Percentiles rank a stretch among this genome's conserved stretches.
phyloP scores from a whole-genome alignment of 352 stramenopile species.

The Globisporangium carolinianum region DNA sequence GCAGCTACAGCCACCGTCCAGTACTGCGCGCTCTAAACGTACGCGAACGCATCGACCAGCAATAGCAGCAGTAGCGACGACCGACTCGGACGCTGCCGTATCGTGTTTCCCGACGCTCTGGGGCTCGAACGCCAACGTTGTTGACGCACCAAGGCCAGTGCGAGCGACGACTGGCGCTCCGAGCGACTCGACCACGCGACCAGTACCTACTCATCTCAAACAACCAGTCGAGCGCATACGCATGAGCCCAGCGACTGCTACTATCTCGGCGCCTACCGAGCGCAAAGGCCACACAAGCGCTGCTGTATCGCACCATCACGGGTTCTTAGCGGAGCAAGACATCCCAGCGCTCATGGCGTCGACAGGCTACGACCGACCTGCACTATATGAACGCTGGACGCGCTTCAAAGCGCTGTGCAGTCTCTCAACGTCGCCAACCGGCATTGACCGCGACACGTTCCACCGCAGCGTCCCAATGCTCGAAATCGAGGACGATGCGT shows the following conservation, averaged over 20 bases:
- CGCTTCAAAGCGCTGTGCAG: conserved; percentile 72
- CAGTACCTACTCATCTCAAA: too few species aligned
- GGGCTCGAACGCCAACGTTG: not conserved
- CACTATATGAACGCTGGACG: conserved; percentile 61
- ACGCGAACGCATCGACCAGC: not conserved
- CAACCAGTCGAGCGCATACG: too few species aligned
- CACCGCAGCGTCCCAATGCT: conserved; percentile 52
- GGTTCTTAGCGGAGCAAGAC: conserved; percentile 54
- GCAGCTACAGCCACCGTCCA: not conserved
- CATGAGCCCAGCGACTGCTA: too few species aligned
- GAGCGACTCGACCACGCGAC: not conserved
- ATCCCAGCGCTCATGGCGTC: conserved; percentile 28
- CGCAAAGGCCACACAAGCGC: conserved; percentile 25
- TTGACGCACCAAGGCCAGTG: not conserved
- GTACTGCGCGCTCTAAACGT: conserved; percentile 1
- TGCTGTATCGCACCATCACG: conserved; percentile 35
- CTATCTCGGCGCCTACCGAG: too few species aligned
- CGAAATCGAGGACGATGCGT: conserved; percentile 61
- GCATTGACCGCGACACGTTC: conserved; percentile 65
- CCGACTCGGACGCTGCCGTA: not conserved
- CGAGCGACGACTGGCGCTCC: not conserved
- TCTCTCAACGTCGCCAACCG: conserved; percentile 32
- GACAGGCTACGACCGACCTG: conserved; percentile 50
- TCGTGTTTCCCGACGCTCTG: conserved; percentile 16
- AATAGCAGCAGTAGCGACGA: not conserved